Conservation (phyloP, 1,284 basidiomycete genomes). For the Rhodofomes roseus region DNA sequence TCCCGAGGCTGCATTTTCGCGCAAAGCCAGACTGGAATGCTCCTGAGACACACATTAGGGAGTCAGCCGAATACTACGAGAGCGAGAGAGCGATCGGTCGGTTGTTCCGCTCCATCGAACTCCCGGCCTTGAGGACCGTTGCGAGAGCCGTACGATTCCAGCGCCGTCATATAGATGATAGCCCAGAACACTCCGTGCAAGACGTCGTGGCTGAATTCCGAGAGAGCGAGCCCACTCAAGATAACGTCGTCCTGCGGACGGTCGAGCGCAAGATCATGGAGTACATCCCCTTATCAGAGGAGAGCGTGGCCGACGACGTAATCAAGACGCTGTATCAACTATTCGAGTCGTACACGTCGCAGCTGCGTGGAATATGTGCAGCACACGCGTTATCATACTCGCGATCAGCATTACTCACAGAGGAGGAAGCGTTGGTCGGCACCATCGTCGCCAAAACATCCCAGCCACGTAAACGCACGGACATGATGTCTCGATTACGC, state of each 20-base stretch:
- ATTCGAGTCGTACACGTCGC: constrained; percentile 42
- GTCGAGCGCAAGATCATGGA: constrained; percentile 21
- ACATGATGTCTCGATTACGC: constrained; percentile 48
- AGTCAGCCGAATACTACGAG: constrained; percentile 40
- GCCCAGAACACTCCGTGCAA: constrained; percentile 14
- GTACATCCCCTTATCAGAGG: constrained; percentile 20
- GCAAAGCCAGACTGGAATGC: constrained; percentile 61
- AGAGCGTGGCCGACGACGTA: constrained; percentile 17
- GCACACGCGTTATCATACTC: constrained; percentile 43
- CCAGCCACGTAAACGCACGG: constrained; percentile 49
- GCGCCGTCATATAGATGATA: constrained; percentile 18
- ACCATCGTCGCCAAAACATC: constrained; percentile 59
- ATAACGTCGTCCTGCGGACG: constrained; percentile 18
- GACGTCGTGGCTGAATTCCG: constrained; percentile 25
- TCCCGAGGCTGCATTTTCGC: constrained; percentile 42
- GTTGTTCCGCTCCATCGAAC: constrained; percentile 52
- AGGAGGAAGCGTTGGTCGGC: constrained; percentile 60
- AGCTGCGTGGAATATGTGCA: constrained; percentile 46
- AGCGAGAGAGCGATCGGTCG: constrained; percentile 51
- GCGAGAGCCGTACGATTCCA: constrained; percentile 16
- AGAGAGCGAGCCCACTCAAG: constrained; percentile 13
- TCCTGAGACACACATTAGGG: constrained; percentile 46
- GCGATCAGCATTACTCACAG: constrained; percentile 42
- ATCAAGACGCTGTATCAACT: constrained; percentile 30
- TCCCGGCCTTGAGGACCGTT: constrained; percentile 36